Conservation (phyloP, 768 basidiomycete genomes). For the Naematelia encephala region DNA sequence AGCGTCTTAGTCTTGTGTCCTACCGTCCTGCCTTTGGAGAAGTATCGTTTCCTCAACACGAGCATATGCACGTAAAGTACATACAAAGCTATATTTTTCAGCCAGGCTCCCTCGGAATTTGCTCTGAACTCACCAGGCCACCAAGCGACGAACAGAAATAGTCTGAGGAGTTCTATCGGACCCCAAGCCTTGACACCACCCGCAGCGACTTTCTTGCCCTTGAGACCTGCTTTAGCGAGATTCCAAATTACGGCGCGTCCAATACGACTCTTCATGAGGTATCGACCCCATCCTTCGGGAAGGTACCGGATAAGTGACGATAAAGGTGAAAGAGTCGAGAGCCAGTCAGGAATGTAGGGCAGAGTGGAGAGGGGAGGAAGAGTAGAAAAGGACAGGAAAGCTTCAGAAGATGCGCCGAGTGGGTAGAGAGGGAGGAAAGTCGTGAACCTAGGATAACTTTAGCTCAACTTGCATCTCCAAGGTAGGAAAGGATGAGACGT, state of each 20-base stretch:
- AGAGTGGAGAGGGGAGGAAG: conserved; percentile 56
- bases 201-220: conserved; percentile 1
- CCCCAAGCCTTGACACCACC: conserved; percentile 53
- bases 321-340: conserved; percentile 13
- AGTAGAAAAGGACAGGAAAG: conserved; percentile 72
- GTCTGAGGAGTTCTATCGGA: conserved; percentile 60
- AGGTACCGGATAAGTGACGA: conserved; percentile 27
- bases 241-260: conserved; percentile 49
- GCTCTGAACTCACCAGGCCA: conserved; percentile 69
- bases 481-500: not conserved
- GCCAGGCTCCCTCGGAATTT: not conserved
- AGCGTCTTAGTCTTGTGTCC: conserved; percentile 10
- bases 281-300: conserved; percentile 14
- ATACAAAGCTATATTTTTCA: conserved; percentile 54
- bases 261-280: conserved; percentile 54
- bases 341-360: conserved; percentile 3
- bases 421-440: conserved; percentile 94
- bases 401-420: conserved; percentile 85
- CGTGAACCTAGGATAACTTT: conserved; percentile 75
- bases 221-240: conserved; percentile 20
- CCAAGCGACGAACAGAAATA: conserved; percentile 71
- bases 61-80: conserved; percentile 64
- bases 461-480: not conserved
- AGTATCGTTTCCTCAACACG: conserved; percentile 59
- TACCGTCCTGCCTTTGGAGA: conserved; percentile 49